Base-by-base conservation (phyloP, 768 basidiomycete genomes). In the Leucocoprinus leucothites region DNA sequence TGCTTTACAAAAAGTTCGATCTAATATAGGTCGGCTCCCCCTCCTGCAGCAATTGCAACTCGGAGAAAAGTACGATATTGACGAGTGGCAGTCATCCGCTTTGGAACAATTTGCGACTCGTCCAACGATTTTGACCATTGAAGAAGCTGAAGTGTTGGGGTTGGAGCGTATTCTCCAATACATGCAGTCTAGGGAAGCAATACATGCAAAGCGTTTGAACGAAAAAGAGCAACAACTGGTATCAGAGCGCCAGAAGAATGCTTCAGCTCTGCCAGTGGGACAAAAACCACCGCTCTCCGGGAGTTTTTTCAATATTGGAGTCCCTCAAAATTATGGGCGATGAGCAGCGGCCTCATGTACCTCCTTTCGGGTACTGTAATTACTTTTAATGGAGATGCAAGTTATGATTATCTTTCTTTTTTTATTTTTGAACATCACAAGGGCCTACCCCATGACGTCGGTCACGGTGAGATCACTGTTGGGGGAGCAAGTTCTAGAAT, bases 41-140 rank as follows among this genome's bases (percentile, higher is more conserved):
- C 69, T 72, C 13, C 65, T 72, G 36, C 64, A 71, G 26, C 64
- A 65, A 47, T 65, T 79, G 24, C 62, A 62, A 24, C 68, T 80
- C n/a, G 76, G 76, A 6, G 62, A 64, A 31, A 69, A 71, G 57
- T 70, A 72, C 54, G 64, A 70, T 47, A 66, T 79, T 21, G 63
- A 62, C 13, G 60, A 66, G 38, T 80, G 77, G 77, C 65, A 73
- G 19, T 53, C 61, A 7, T 66, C 71, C 0, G 72, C 77, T 16
- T 76, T 74, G 57, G 62, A 62, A 28, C 66, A 65, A 14, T 59
- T 79, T 7, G 73, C 74, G 57, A 51, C 61, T 51, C 66, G 77
- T 8, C 36, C 48, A 0, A 60, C 69, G 14, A 65, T 74, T 19
- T 65, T 80, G 25, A 63, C 62, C 16, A 63, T 66, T 19, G 51